A percentile compares a stretch with the other conserved stretches of the same genome.
Conservation (phyloP, 148 eudicot genomes). For the Hydrangea macrophylla region DNA sequence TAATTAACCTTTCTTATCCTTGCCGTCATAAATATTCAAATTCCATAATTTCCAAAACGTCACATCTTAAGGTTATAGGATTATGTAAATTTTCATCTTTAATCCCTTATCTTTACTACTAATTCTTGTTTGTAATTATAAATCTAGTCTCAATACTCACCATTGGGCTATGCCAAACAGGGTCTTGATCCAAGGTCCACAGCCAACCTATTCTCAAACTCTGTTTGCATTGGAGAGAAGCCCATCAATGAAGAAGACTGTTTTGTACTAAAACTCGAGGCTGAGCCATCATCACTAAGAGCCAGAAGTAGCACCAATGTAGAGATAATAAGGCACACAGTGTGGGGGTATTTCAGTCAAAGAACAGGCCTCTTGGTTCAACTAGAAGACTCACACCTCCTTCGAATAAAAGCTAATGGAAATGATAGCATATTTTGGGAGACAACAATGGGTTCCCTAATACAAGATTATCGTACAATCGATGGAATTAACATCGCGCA, state of each 20-base stretch:
- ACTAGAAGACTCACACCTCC: constrained; percentile 74
- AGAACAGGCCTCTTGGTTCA: constrained; percentile 76
- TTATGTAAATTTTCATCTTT: no score
- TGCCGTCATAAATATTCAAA: no score
- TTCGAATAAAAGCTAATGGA: constrained; percentile 56
- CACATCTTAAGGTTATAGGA: no score
- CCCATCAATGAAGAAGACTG: constrained; percentile 67
- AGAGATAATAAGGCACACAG: constrained; percentile 71
- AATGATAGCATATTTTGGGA: constrained; percentile 73
- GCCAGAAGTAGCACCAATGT: constrained; percentile 80
- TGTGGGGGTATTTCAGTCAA: constrained; percentile 95
- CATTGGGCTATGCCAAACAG: constrained; percentile 28
- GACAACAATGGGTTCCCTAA: constrained; percentile 78
- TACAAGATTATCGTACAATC: constrained; percentile 65
- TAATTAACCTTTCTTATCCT: no score
- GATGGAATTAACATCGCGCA: constrained; percentile 88
- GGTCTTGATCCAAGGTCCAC: constrained; percentile 97
- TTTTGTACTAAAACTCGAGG: constrained; percentile 73
- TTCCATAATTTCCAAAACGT: no score
- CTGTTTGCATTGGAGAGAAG: constrained; percentile 78
- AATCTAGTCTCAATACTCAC: no score
- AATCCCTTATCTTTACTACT: no score
- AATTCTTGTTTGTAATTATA: no score
- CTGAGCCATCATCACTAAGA: constrained; percentile 52
- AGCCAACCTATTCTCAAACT: constrained; percentile 63